These are phyloP conservation scores for Starmerella vaccinii DNA, from an alignment of 805 yeast species.

Conservation along the genomic window DNA sequence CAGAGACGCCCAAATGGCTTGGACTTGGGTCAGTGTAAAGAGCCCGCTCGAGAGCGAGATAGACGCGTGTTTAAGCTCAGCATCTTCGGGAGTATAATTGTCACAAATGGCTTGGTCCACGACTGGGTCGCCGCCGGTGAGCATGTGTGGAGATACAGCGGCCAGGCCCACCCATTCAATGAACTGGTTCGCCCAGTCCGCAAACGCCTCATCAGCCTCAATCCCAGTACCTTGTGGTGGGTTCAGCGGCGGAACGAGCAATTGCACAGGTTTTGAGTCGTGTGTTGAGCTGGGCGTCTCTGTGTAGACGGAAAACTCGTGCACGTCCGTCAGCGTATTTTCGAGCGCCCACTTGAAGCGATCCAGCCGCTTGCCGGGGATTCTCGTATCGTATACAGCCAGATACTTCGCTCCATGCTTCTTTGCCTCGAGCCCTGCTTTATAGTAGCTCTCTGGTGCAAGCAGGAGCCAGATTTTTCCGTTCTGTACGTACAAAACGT, in stretches of 20 bases:
- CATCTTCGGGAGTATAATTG: slow-evolving; percentile 4
- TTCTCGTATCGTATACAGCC: slow-evolving; percentile 6
- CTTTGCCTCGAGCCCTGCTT: slow-evolving; percentile 18
- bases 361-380: slow-evolving; percentile 9
- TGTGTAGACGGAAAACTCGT: not conserved
- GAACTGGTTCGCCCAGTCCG: slow-evolving; percentile 22
- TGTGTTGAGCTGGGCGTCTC: not conserved
- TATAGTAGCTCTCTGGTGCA: slow-evolving; percentile 13
- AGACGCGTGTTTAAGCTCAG: not conserved
- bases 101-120: slow-evolving; percentile 14
- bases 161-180: slow-evolving; percentile 22
- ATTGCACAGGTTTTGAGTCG: not conserved
- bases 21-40: not conserved
- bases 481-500: slow-evolving; percentile 5
- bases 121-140: slow-evolving; percentile 1
- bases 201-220: slow-evolving; percentile 8
- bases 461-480: slow-evolving; percentile 8
- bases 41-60: slow-evolving; percentile 2
- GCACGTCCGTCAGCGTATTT: slow-evolving; percentile 7
- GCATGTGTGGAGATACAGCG: slow-evolving; percentile 5
- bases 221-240: not conserved
- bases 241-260: slow-evolving; percentile 6
- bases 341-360: slow-evolving; percentile 19
- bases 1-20: slow-evolving; percentile 3
- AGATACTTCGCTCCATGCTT: slow-evolving; percentile 9